Base-by-base conservation (phyloP, 352 stramenopile genomes). In the Pythium grandisporangium region DNA sequence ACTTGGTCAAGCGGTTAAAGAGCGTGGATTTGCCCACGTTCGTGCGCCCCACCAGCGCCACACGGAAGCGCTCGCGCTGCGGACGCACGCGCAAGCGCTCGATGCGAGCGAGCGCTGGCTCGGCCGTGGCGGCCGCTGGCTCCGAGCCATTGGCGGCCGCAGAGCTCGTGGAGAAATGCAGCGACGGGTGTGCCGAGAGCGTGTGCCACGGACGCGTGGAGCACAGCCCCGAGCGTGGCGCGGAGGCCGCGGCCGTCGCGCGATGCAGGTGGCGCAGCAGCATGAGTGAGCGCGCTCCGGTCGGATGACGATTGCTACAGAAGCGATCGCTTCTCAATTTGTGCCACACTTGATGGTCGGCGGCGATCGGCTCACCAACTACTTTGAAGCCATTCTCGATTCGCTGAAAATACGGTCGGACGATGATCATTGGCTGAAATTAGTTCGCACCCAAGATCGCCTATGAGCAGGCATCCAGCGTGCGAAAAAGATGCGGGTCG, bases 1-100 rank as follows among this genome's bases (percentile, higher is more conserved):
- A 73, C 56, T 84, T 86, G 42, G 78, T 91, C 39, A 91, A 47
- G 17, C 78, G 68, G 55, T 91, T 91, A 63, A 83, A 91, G 21
- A 91, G 73, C 55, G 78, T 91, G 33, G 75, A 88, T 53, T 91
- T 91, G 44, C 78, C 78, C 30, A 91, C 75, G 55, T 91, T 91
- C 17, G 78, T 88, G 36, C 78, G 72, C 1, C 78, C 78, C n/a
- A 91, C 78, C 22, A 91, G 73, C 29, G 75, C 78, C 19, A 91
- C 63, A 22, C 75, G 75, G 27, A 89, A 79, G 7, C 70, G 76
- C 19, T 74, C 63, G 45, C 74, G 70, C 13, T 34, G 22, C 20
- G 63, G 52, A 1, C 27, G 50, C 36, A 58, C 57, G 13, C 51
- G 54, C 32, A 75, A 49, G 12, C 57, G 61, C 49, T 71, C 57